Evolutionary conservation across 306 rosid genomes (phyloP), one percentile per base, ranked within the genome.

Genomic region (Malus sieversii): DNA sequence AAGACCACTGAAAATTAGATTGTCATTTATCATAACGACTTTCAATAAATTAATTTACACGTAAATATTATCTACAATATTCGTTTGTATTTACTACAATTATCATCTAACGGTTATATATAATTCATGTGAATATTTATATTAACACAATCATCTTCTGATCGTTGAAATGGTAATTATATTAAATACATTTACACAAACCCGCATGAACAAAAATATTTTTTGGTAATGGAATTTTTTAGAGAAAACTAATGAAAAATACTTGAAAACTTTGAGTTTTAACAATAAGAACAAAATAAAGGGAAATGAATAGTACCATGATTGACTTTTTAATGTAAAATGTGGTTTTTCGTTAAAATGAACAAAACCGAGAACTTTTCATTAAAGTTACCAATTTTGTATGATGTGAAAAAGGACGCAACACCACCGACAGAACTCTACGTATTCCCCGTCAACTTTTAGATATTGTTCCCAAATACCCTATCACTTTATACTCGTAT

Each of bases 381-480:
- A 27, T 27, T 27, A 27, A 27, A 27, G 27, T 27, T 27, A 1
- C 27, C 27, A 38, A 3, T n/a, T 12, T 60, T 60, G 42, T 23
- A 25, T 27, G 42, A 73, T 61, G 57, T 6, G 40, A 66, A 72
- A 72, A 2, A 60, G 29, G 18, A 14, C 62, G 81, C 72, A 66
- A 53, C 19, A 46, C 64, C 85, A 81, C 87, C 84, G 88, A 89
- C 89, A 86, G 63, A 76, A 63, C 18, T 35, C 81, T 70, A 78
- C 70, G 82, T 68, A 84, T 81, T 83, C 85, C 83, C 89, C 88
- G 89, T 89, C 93, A 86, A 77, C 71, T 85, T 84, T 81, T 71
- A 71, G 60, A 46, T 32, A 79, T 58, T 82, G 88, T 82, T 82
- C 79, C 83, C 80, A 71, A 70, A 52, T 48, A 52, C 33, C 60